Base-by-base conservation (phyloP, 1,284 basidiomycete genomes). In the Thelephora terrestris region DNA sequence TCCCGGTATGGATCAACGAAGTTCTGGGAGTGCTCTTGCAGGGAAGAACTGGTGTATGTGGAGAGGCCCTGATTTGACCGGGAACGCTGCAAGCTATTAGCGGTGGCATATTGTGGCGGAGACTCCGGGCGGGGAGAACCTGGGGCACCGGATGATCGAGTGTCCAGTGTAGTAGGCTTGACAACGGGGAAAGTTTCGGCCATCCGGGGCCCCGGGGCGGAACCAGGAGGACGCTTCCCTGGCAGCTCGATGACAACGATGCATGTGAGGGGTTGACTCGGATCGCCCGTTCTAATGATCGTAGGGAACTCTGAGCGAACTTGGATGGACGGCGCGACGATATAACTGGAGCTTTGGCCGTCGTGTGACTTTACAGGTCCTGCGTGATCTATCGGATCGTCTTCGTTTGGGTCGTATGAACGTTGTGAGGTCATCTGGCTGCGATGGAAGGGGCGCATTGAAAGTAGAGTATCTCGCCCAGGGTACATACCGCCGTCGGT, bases 171-270 rank as follows among this genome's bases (percentile, higher is more conserved):
- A n/a, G 39, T 9, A 18, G 39, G 39, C 14, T 21, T 14, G 10
- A 23, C 21, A 12, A 42, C 18, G 5, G 39, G 39, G 16, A 23
- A 42, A 14, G 39, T 42, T 14, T 42, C 39, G 12, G n/a, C 12
- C 5, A 42, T 10, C 39, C 20, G 25, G 10, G 39, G 20, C 20
- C 9, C 39, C 20, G 39, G 39, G 50, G 29, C 50, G 53, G 21
- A 50, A 35, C 39, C 47, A 48, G 18, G 50, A 37, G 32, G 68
- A 50, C 88, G 71, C 62, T 89, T 78, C 51, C 78, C 76, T 3
- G 92, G 89, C 0, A 96, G 78, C 65, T 94, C 90, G 59, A 97
- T 80, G 52, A 91, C 75, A 50, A 97, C 81, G 58, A 96, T 87
- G 58, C 91, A 94, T 12, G 91, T 93, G 53, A 96, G 70, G 1